Conservation (phyloP, 2,329 filamentous ascomycete genomes). For the Sordariomycetes sp. region DNA sequence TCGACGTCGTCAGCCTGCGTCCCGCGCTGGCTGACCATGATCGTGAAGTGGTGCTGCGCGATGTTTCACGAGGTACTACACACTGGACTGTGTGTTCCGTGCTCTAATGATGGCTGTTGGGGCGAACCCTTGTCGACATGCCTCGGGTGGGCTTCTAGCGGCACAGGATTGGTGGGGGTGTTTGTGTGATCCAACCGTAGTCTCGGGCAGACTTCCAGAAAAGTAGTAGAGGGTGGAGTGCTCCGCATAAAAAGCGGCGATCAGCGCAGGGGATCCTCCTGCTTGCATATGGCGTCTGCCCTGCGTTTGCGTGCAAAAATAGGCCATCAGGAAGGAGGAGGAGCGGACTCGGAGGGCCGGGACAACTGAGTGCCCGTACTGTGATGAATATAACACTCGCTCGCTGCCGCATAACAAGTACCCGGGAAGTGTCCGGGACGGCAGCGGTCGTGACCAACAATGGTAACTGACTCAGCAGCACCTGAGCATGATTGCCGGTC, state of each 20-base stretch:
- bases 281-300: conserved; percentile 2
- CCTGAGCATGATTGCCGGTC: too few relatives aligned
- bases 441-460: too few relatives aligned
- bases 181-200: background rate
- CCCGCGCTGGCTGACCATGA: background rate
- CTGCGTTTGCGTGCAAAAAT: conserved; percentile 1
- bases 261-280: conserved; percentile 4
- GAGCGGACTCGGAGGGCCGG: background rate
- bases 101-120: background rate
- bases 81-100: background rate
- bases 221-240: conserved; percentile 1
- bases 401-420: too few relatives aligned
- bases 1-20: too few relatives aligned
- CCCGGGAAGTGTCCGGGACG: too few relatives aligned
- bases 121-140: background rate
- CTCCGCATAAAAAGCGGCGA: conserved; percentile 1
- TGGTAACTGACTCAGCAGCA: too few relatives aligned
- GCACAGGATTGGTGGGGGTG: too few relatives aligned
- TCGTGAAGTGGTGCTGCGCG: background rate
- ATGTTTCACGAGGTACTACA: too few relatives aligned
- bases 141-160: too few relatives aligned
- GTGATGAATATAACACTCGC: too few relatives aligned
- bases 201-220: conserved; percentile 3
- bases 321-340: background rate
- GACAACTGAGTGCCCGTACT: too few relatives aligned